Base-by-base conservation (phyloP, 805 yeast species). In the Priceomyces fermenticarens region DNA sequence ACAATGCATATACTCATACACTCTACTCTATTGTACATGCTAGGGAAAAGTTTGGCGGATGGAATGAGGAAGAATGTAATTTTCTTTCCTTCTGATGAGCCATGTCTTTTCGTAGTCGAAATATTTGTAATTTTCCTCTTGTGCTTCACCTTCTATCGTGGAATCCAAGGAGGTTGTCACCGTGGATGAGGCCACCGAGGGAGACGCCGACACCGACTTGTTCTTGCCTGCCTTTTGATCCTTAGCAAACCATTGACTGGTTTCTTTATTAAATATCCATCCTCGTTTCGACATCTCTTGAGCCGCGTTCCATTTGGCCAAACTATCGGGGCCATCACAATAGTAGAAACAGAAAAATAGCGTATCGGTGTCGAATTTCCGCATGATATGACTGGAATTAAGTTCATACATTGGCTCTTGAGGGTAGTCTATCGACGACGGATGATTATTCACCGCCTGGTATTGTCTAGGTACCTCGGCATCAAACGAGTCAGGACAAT, bases 401-500 rank as follows among this genome's bases (percentile, higher is more conserved):
- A 78, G 67, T 56, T 80, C 86, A 43, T 80, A 78, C 62, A 81
- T 72, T 26, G 90, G 90, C 45, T 85, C 93, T 57, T 82, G 88
- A 2, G 99, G 99, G 64, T 88, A 93, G 62, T 83, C 87, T 15
- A 85, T 78, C 30, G 93, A 87, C 6, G 96, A 88, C 20, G 97
- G 96, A 57, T 85, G 95, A 40, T 95, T 95, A 50, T 81, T 80
- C 15, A 77, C 75, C 5, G 97, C 91, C 36, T 76, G 78, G 58
- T 88, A 82, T 58, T 77, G 75, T 45, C 83, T 77, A 12, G 97
- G 96, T 51, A 72, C 78, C 54, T 91, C 97, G 2, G 95, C 83
- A 58, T 91, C 95, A 43, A 82, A 77, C 0, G 98, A 87, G 63
- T 93, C 98, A 0, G 99, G 98, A 59, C 97, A 88, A 54, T 86